phyloP scores from a whole-genome alignment of 352 stramenopile genomes.

The Thraustotheca clavata region DNA sequence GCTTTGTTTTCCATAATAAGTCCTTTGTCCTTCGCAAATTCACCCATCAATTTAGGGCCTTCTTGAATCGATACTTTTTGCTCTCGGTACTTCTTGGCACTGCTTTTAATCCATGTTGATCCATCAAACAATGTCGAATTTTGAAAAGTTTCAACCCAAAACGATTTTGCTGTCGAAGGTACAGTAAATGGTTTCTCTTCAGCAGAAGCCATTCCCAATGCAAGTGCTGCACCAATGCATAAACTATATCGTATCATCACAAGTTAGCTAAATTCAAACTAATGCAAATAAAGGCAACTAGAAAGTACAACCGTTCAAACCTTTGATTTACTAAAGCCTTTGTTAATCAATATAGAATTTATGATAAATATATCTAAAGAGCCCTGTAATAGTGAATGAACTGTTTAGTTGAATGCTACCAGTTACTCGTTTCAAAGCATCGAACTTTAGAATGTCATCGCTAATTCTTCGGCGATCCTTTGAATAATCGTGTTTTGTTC shows the following conservation, averaged over 20 bases:
- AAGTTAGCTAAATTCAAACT: neutral
- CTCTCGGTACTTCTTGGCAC: slow-evolving; percentile 65
- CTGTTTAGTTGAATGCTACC: neutral
- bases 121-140: slow-evolving; percentile 16
- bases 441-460: no score
- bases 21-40: slow-evolving; percentile 44
- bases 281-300: neutral
- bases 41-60: slow-evolving; percentile 45
- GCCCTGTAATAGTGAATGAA: neutral
- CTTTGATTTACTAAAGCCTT: neutral
- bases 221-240: neutral
- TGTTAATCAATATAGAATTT: neutral
- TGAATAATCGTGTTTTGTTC: no score
- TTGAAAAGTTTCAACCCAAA: slow-evolving; percentile 20
- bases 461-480: no score
- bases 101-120: slow-evolving; percentile 67
- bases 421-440: no score
- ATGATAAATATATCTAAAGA: neutral
- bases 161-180: slow-evolving; percentile 6
- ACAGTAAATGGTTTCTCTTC: neutral
- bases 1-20: slow-evolving; percentile 63
- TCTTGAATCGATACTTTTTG: slow-evolving; percentile 61
- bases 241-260: neutral
- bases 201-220: neutral
- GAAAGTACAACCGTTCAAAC: neutral